Percentiles rank a stretch among this genome's conserved stretches.
These are phyloP conservation scores for Leishmania guyanensis DNA, from an alignment of 208 protist genomes.

Conservation along the genomic window DNA sequence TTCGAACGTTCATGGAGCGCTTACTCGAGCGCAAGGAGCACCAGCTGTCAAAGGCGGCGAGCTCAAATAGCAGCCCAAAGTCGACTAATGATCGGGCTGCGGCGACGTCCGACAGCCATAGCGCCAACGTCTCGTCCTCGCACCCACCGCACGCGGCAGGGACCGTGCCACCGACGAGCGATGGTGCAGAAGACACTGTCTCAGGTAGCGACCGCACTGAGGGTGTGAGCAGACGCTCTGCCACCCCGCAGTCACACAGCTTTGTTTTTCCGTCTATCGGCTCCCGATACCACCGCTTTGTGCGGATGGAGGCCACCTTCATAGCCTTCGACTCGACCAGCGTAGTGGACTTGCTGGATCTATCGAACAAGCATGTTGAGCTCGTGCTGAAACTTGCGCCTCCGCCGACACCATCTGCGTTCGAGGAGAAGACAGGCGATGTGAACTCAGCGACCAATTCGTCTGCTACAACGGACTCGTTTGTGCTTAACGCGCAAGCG, in stretches of 20 bases:
- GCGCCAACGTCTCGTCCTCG: slow-evolving; percentile 3
- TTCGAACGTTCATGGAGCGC: slow-evolving; percentile 67
- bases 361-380: slow-evolving; percentile 73
- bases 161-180: not conserved
- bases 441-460: slow-evolving; percentile 19
- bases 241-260: slow-evolving; percentile 21
- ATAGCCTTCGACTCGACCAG: slow-evolving; percentile 75
- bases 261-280: slow-evolving; percentile 53
- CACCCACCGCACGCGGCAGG: not conserved
- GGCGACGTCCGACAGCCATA: not conserved
- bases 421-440: slow-evolving; percentile 45
- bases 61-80: not conserved
- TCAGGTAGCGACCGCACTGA: slow-evolving; percentile 28
- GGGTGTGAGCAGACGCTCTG: slow-evolving; percentile 19
- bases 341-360: slow-evolving; percentile 79
- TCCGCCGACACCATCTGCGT: slow-evolving; percentile 53
- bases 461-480: slow-evolving; percentile 57
- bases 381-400: slow-evolving; percentile 66
- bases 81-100: not conserved
- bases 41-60: slow-evolving; percentile 22
- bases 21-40: slow-evolving; percentile 45
- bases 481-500: slow-evolving; percentile 58
- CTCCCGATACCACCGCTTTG: slow-evolving; percentile 49
- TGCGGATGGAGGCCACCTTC: slow-evolving; percentile 76
- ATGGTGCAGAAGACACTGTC: slow-evolving; percentile 17